These are phyloP conservation scores for Aureobasidium sp. DNA, from an alignment of 2,329 filamentous ascomycete genomes.

Conservation along the genomic window DNA sequence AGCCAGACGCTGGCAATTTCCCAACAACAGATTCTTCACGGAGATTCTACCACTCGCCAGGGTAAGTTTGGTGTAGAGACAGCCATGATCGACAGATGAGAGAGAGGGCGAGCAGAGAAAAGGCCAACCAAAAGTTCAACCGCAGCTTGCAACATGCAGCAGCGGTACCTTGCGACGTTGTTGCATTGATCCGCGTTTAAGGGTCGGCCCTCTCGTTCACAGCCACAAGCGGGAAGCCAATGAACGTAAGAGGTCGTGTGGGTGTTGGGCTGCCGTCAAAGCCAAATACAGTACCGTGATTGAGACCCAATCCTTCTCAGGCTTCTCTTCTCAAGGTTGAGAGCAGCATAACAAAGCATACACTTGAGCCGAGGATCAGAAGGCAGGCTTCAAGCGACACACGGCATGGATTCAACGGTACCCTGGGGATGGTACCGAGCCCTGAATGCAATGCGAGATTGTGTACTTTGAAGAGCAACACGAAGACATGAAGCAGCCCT, in stretches of 20 bases:
- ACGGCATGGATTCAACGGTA: conserved; percentile 4
- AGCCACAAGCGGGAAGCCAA: conserved; percentile 10
- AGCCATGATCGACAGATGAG: not conserved
- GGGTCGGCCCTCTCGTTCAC: not conserved
- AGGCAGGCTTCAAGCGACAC: not conserved
- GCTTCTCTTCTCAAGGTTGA: not conserved
- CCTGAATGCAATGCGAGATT: conserved; percentile 3
- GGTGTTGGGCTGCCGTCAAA: conserved; percentile 6
- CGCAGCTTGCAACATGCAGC: conserved; percentile 5
- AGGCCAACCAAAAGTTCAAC: conserved; percentile 7
- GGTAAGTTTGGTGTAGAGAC: not conserved
- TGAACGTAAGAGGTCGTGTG: not conserved
- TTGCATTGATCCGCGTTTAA: conserved; percentile 5
- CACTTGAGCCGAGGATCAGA: not conserved
- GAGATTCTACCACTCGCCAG: not conserved
- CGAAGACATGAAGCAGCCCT: not conserved
- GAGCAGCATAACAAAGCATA: not conserved
- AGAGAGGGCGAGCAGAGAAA: not conserved
- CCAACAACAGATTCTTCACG: not conserved
- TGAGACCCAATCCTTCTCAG: not conserved
- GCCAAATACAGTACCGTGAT: not conserved
- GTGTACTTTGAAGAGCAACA: not conserved
- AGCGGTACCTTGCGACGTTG: conserved; percentile 7
- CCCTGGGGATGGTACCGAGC: not conserved
- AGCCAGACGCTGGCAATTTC: not conserved